Base-by-base conservation (phyloP, 352 stramenopile genomes). In the Phytophthora constricta region DNA sequence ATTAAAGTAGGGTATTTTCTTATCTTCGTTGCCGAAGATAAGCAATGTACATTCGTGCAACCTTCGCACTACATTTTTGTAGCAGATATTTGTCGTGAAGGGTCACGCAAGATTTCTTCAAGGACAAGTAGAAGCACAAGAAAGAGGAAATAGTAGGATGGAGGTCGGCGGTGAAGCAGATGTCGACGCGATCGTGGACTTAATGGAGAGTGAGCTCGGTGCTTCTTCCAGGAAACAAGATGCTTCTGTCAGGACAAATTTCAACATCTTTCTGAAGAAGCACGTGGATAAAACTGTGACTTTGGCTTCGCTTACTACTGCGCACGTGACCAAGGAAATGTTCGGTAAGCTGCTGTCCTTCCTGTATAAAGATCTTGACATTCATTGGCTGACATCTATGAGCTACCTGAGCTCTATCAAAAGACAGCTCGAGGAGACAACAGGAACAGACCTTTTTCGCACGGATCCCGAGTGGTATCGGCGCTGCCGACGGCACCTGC, bases 391-490 rank as follows among this genome's bases (percentile, higher is more conserved):
- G 25, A 47, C 48, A n/a, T 59, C 48, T 20, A 66, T 60, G 58
- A 60, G 19, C 41, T 66, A 59, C 8, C 37, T 65, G 37, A 58
- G 26, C 34, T 65, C 31, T 11, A 52, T 58, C 37, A 64, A 65
- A 34, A 27, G 22, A 7, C 57, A 57, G n/a, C 23, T 51, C 2
- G 57, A 64, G 19, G 48, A 48, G 16, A 42, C 9, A 10, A 55
- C 39, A 17, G 22, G 37, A 49, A 19, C 52, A 13, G 22, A 49
- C 5, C 13, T 58, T 14, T 57, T 64, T 43, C 20, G 47, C 17
- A 25, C 5, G 0, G 28, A 51, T 50, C 57, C 46, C 19, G 57
- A 64, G 7, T 51, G 23, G 22, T 64, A 58, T 42, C 34, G 57
- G 4, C 45, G 57, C 14, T 66, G 39, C 19, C 8, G 59, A 7